Percentiles rank a stretch among this genome's conserved stretches.
Conservation (phyloP, 495 filamentous ascomycete genomes). For the Xylaria grammica region DNA sequence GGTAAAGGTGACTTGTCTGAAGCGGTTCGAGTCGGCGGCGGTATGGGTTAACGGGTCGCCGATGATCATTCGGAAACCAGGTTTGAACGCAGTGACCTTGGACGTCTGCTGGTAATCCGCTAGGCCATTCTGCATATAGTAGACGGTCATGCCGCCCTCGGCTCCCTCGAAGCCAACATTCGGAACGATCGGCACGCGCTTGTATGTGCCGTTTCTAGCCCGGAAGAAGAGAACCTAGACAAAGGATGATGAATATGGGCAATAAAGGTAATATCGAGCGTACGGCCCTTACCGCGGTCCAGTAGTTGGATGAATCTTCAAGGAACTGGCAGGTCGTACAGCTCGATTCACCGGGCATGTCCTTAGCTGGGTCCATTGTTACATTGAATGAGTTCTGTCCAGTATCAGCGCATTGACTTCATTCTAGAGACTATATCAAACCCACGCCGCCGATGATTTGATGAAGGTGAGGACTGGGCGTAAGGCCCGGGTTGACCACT, state of each 20-base stretch:
- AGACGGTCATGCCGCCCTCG: slow-evolving; percentile 46
- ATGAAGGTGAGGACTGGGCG: slow-evolving; percentile 39
- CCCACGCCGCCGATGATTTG: slow-evolving; percentile 42
- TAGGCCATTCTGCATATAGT: slow-evolving; percentile 46
- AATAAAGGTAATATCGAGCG: too few relatives aligned
- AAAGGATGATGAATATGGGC: too few relatives aligned
- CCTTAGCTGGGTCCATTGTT: slow-evolving; percentile 39
- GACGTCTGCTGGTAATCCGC: slow-evolving; percentile 33
- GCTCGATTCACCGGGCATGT: slow-evolving; percentile 34
- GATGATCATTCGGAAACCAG: slow-evolving; percentile 44
- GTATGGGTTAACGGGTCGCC: slow-evolving; percentile 34
- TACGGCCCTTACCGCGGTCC: slow-evolving; percentile 48
- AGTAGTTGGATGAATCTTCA: slow-evolving; percentile 47
- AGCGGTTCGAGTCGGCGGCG: slow-evolving; percentile 29
- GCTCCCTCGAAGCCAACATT: slow-evolving; percentile 44
- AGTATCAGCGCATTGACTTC: not conserved
- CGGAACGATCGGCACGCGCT: slow-evolving; percentile 43
- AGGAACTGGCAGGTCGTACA: slow-evolving; percentile 42
- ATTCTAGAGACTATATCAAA: not conserved
- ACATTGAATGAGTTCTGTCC: slow-evolving; percentile 39
- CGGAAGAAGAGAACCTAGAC: slow-evolving; percentile 48
- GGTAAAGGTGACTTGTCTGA: slow-evolving; percentile 38
- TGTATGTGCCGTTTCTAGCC: slow-evolving; percentile 44
- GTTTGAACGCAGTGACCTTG: slow-evolving; percentile 45
- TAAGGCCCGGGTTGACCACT: slow-evolving; percentile 40